These are phyloP conservation scores for Saksenaea oblongispora DNA, from an alignment of 371 early-diverging fungal species.

Conservation along the genomic window DNA sequence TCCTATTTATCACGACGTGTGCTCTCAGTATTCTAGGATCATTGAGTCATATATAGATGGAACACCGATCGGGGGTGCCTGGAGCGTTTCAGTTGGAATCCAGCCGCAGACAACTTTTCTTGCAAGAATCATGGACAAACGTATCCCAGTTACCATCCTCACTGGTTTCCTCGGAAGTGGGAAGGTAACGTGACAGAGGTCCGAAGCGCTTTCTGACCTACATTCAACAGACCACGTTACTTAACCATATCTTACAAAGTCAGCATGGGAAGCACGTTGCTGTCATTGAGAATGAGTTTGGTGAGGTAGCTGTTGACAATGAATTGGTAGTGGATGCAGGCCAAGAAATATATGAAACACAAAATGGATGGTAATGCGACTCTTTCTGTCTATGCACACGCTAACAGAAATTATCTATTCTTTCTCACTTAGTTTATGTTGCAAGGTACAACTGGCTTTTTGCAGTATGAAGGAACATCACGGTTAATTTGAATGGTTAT, in stretches of 20 bases:
- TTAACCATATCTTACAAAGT: constrained; percentile 35
- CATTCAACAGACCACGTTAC: constrained; percentile 30
- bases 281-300: constrained; percentile 47
- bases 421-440: constrained; percentile 12
- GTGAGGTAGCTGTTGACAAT: constrained; percentile 37
- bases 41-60: too few relatives aligned
- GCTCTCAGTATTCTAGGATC: too few relatives aligned
- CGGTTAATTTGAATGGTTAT: neutral
- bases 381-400: neutral
- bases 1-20: too few relatives aligned
- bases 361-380: constrained; percentile 34
- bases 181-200: constrained; percentile 15
- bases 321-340: constrained; percentile 29
- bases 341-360: constrained; percentile 38
- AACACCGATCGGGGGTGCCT: too few relatives aligned
- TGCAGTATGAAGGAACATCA: neutral
- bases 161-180: constrained; percentile 38
- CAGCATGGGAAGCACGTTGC: constrained; percentile 35
- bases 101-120: neutral
- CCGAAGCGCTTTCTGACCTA: neutral
- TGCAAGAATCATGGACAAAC: neutral
- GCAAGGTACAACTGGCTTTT: constrained; percentile 5
- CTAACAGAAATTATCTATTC: neutral
- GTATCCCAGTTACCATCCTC: constrained; percentile 27
- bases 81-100: too few relatives aligned